Conservation (phyloP, 78 protist species). For the Guillardia theta region DNA sequence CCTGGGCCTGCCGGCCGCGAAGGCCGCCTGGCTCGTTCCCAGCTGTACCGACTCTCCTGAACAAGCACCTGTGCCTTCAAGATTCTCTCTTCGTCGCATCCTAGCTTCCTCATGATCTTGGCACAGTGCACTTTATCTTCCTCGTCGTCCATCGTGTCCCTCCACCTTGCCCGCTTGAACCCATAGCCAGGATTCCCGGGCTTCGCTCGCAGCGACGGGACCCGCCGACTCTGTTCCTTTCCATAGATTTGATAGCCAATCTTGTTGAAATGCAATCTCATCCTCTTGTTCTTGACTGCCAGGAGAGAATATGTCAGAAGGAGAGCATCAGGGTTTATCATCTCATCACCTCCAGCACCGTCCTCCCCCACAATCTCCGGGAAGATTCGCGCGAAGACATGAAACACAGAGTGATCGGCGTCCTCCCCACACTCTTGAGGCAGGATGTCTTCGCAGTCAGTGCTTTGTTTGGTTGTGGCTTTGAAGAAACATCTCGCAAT, state of each 20-base stretch:
- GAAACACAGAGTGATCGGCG: neutral
- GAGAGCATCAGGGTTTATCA: neutral
- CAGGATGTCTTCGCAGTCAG: neutral
- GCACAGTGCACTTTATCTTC: neutral
- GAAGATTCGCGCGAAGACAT: neutral
- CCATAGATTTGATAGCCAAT: neutral
- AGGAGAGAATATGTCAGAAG: neutral
- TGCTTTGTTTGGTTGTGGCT: neutral
- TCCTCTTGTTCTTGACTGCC: neutral
- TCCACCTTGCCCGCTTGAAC: neutral
- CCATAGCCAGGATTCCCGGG: neutral
- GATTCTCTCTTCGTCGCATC: neutral
- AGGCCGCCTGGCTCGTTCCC: neutral
- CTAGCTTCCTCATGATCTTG: neutral
- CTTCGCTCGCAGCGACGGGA: constrained; percentile 4
- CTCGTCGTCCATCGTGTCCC: neutral
- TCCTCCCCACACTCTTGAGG: constrained; percentile 4
- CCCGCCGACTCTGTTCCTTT: constrained; percentile 16
- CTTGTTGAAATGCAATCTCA: constrained; percentile 6
- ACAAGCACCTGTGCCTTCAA: neutral
- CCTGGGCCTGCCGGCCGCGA: neutral
- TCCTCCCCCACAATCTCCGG: neutral
- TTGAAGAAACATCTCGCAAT: neutral
- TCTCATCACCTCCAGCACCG: neutral
- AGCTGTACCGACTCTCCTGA: neutral